Base-by-base conservation (phyloP, 805 yeast species). In the Clavispora santaluciae region DNA sequence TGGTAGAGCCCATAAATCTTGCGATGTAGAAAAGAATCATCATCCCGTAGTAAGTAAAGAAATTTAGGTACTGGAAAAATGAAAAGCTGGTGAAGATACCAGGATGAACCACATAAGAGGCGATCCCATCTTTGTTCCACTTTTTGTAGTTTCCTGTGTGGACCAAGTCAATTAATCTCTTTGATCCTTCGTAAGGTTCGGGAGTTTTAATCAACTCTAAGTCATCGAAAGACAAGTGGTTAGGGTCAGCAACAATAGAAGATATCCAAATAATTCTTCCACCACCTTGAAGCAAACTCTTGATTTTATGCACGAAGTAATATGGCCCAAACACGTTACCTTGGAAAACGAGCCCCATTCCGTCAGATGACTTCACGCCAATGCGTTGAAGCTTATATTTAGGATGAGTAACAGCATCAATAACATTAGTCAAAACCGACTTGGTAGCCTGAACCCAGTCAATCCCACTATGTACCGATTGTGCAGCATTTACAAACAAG, bases 321-420 rank as follows among this genome's bases (percentile, higher is more conserved):
- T 86, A 90, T 2, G 98, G 98, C 0, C 95, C 96, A 64, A 93
- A 87, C n/a, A 91, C 96, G 57, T 93, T 93, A 5, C 93, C 95
- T 63, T 93, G 95, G 67, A 91, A 93, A 4, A 89, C 88, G 22
- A 85, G 66, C 1, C 98, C 97, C 70, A 91, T 52, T 0, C 78
- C 89, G 61, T 93, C 99, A 15, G 55, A 59, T 1, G 95, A 78
- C 54, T 75, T 79, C 20, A 82, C 81, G 4, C 97, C 96, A 13
- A 78, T 72, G 42, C 75, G 72, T 68, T 93, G 98, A 28, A 84
- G 73, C 62, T 91, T 89, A 64, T 86, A 90, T 1, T 81, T 79
- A 7, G 96, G 97, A 44, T 76, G 79, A 0, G 98, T 93, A n/a
- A 83, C 91, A 2, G 93, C 93, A 35, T 78, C 77, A 22, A 88